phyloP scores from a whole-genome alignment of 2,329 filamentous ascomycete species.

The Ophiocordyceps camponoti-leonardi region DNA sequence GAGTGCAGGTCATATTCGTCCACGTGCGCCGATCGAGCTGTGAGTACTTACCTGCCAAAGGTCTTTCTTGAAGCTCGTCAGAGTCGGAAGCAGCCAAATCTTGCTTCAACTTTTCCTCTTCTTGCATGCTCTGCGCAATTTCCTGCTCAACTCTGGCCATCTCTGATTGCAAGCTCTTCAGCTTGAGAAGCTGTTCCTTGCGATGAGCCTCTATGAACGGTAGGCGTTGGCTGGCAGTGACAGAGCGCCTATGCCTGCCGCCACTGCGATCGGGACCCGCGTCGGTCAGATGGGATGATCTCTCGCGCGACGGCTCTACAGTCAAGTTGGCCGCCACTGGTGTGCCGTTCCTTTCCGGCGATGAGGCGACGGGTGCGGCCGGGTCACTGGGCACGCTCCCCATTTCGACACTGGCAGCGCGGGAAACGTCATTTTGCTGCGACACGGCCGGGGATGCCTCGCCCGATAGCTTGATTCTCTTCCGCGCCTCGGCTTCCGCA shows the following conservation, averaged over 20 bases:
- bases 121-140: constrained; percentile 18
- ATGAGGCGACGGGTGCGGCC: neutral
- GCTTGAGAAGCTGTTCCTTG: constrained; percentile 23
- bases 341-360: neutral
- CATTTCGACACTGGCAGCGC: constrained; percentile 9
- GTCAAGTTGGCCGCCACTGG: neutral
- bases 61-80: constrained; percentile 1
- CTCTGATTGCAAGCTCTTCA: constrained; percentile 28
- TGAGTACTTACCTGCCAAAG: constrained; percentile 4
- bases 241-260: constrained; percentile 12
- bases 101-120: constrained; percentile 15
- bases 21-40: neutral
- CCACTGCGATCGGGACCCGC: neutral
- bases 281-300: neutral
- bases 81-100: constrained; percentile 8
- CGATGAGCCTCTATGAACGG: constrained; percentile 18
- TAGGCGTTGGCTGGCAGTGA: constrained; percentile 18
- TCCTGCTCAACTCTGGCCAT: constrained; percentile 30
- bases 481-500: constrained; percentile 39
- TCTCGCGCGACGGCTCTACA: neutral
- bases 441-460: constrained; percentile 13
- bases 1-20: neutral
- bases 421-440: constrained; percentile 9
- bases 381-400: neutral
- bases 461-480: constrained; percentile 21